phyloP scores from a whole-genome alignment of 2,329 filamentous ascomycete genomes.

The Chaetomium sp. region DNA sequence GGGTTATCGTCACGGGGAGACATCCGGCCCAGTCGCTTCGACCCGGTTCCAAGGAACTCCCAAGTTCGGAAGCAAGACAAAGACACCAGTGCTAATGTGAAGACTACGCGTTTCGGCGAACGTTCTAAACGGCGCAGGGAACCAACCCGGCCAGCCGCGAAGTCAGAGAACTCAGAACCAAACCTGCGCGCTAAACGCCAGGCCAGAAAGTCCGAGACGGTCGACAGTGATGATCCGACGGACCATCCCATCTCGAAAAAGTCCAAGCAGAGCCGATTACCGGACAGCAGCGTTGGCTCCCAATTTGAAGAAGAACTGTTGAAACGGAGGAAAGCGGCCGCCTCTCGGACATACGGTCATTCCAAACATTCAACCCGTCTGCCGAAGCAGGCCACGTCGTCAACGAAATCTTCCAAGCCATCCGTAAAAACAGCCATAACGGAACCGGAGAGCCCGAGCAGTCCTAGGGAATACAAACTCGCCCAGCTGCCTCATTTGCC shows the following conservation, averaged over 20 bases:
- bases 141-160: neutral
- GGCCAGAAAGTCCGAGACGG: neutral
- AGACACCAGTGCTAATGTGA: neutral
- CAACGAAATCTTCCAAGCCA: neutral
- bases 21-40: constrained; percentile 10
- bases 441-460: neutral
- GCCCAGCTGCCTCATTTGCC: neutral
- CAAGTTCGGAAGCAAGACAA: neutral
- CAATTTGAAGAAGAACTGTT: neutral
- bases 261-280: neutral
- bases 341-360: no score
- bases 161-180: neutral
- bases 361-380: neutral
- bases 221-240: neutral
- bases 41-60: neutral
- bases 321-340: no score
- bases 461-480: neutral
- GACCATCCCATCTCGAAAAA: constrained; percentile 7
- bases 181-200: neutral
- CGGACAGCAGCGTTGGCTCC: neutral
- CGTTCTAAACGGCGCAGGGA: neutral
- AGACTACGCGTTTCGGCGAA: neutral
- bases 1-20: constrained; percentile 5
- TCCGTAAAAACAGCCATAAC: neutral
- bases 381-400: neutral